Percentiles rank a stretch among this genome's conserved stretches.
Conservation (phyloP, 2,329 filamentous ascomycete genomes). For the Dactylellina drechsleri region DNA sequence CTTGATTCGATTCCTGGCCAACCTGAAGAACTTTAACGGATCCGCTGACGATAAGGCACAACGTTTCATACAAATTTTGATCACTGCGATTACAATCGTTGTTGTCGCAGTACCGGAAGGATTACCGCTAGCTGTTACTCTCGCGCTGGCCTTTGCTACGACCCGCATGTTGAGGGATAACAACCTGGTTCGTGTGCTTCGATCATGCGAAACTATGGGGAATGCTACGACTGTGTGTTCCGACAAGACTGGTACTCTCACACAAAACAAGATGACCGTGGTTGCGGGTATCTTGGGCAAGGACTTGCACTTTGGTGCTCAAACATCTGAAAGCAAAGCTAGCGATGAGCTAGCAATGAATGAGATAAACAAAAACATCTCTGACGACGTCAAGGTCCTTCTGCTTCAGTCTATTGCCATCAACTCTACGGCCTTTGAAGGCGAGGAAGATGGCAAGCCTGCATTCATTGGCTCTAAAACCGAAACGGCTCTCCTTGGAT, state of each 20-base stretch:
- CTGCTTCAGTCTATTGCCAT: conserved; percentile 73
- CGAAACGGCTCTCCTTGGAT: conserved; percentile 77
- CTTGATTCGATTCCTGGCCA: conserved; percentile 61
- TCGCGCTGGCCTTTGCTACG: conserved; percentile 74
- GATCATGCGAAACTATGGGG: conserved; percentile 77
- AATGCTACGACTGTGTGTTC: conserved; percentile 81
- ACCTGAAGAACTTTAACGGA: conserved; percentile 58
- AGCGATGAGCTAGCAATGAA: conserved; percentile 65
- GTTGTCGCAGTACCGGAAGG: conserved; percentile 63
- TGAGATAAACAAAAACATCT: conserved; percentile 68
- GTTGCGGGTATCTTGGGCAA: conserved; percentile 61
- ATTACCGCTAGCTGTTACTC: conserved; percentile 71
- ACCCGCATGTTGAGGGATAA: conserved; percentile 76
- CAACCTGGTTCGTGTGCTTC: conserved; percentile 74
- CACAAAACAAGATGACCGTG: conserved; percentile 68
- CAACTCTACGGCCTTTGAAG: conserved; percentile 77
- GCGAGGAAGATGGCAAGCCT: conserved; percentile 69
- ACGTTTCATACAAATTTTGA: conserved; percentile 63
- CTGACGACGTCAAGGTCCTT: conserved; percentile 67
- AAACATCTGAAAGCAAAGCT: conserved; percentile 58
- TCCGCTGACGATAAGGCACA: conserved; percentile 59
- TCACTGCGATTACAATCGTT: conserved; percentile 63
- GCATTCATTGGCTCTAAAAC: conserved; percentile 80
- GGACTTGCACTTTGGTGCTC: conserved; percentile 58
- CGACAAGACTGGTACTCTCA: conserved; percentile 80